Evolutionary conservation across 495 filamentous ascomycete species (phyloP).

Genomic region (Penicillium malachiteum): DNA sequence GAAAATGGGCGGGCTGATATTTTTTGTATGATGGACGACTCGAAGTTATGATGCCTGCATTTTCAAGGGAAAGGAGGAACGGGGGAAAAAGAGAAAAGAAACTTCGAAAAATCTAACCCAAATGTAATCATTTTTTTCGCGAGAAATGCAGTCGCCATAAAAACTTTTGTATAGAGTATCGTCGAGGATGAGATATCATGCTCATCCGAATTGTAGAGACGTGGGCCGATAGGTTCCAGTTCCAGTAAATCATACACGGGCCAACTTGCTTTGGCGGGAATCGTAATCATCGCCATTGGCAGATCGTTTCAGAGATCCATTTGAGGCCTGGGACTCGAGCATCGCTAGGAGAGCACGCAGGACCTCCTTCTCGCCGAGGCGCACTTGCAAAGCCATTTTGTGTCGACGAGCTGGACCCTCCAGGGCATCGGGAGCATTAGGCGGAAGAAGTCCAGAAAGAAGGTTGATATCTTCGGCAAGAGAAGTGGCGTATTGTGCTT

Average conservation of each 20-base stretch:
- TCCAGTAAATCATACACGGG: slow-evolving; percentile 26
- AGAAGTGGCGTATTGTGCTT: slow-evolving; percentile 58
- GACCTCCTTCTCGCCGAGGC: slow-evolving; percentile 80
- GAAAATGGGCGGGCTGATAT: slow-evolving; percentile 4
- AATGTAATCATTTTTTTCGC: slow-evolving; percentile 27
- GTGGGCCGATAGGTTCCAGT: not conserved
- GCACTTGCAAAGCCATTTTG: slow-evolving; percentile 72
- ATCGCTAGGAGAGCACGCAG: slow-evolving; percentile 47
- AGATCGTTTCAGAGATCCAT: slow-evolving; percentile 26
- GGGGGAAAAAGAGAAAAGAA: slow-evolving; percentile 31
- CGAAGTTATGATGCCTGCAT: slow-evolving; percentile 44
- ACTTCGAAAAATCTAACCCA: slow-evolving; percentile 34
- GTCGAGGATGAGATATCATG: not conserved
- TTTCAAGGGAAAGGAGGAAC: slow-evolving; percentile 34
- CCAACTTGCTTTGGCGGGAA: slow-evolving; percentile 39
- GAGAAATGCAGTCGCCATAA: slow-evolving; percentile 18
- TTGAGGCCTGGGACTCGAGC: slow-evolving; percentile 26
- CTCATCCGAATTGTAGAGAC: not conserved
- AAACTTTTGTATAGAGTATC: not conserved
- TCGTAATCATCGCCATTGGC: slow-evolving; percentile 30
- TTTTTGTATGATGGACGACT: slow-evolving; percentile 40
- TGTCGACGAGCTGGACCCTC: slow-evolving; percentile 37
- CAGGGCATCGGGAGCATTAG: slow-evolving; percentile 17
- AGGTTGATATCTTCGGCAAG: slow-evolving; percentile 61
- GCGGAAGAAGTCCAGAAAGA: slow-evolving; percentile 34